Base-by-base conservation (phyloP, 768 basidiomycete species). In the Pleurotus salmoneostramineus region DNA sequence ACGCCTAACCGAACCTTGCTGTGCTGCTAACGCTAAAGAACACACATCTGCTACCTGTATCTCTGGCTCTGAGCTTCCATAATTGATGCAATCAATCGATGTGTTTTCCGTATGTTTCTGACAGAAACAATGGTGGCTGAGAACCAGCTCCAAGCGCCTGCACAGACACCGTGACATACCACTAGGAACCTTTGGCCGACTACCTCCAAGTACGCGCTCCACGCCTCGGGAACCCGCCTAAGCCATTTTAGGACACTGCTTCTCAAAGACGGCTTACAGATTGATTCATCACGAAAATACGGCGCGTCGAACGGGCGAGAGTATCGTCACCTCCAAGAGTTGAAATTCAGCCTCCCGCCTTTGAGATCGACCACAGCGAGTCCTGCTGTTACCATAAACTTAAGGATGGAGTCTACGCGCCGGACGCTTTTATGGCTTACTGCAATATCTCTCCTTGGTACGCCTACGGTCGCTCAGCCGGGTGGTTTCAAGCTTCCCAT, bases 401-500 rank as follows among this genome's bases (percentile, higher is more conserved):
- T 1, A 27, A 27, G 21, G 21, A 27, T 27, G 21, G 21, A 27
- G 21, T 27, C 21, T 27, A 27, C 21, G 21, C 21, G 21, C 21
- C 3, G 21, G 21, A 27, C 21, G 21, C 1, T 27, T 1, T 3
- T 27, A 27, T 27, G 14, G 6, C 10, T 40, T 14, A 27, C 15
- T 15, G 37, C 42, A 12, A 6, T 55, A 4, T 55, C 21, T 17
- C 6, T 55, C 52, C 6, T 14, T 31, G 15, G 27, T 27, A 6
- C 3, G 52, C 52, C 40, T 55, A 5, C 36, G 15, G 14, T 6
- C 6, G 52, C 37, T 54, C 52, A 42, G 43, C 52, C 42, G 15
- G 15, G 33, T 12, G 40, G 52, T 40, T 61, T 60, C 40, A 54
- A 48, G 11, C 52, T 64, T 3, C 63, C 63, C n/a, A 60, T 64